Base-by-base conservation (phyloP, 495 filamentous ascomycete species). In the Penicillium atrosanguineum region DNA sequence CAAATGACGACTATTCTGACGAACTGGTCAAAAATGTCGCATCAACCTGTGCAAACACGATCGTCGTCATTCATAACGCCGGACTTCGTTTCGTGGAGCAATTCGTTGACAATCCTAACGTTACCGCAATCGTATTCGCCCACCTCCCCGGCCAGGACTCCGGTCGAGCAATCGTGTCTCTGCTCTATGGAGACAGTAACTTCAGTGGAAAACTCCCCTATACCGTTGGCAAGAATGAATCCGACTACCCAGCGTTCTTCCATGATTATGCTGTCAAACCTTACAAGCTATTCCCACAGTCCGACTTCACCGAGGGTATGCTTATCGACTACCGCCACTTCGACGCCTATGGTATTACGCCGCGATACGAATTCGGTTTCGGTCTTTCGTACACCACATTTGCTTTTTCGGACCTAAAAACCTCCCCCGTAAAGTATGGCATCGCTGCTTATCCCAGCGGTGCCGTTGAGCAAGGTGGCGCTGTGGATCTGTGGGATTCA, bases 71-170 rank as follows among this genome's bases (percentile, higher is more conserved):
- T 16, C 77, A 80, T 49, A 71, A 69, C 4, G 65, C 57, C 43
- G 76, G 78, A 16, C 70, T 50, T 34, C 61, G 61, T 5, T 25
- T 64, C 9, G 80, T 86, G 7, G 63, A 69, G 28, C 55, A 68
- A 8, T 77, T 71, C 60, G 63, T 64, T 12, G 49, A 62, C n/a
- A 62, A 83, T 4, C 79, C 84, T 16, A 79, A 77, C 52, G 76
- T 93, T 45, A 89, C 87, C 48, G 88, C 81, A 0, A 80, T 92
- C 1, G 60, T 93, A 21, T 77, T 88, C 46, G 89, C 87, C 14
- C 84, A 91, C 59, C 74, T 92, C 0, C 89, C 89, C 0, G 87
- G 88, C 29, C 83, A 92, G 65, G 88, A 91, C 58, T 86, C 82
- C 14, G 89, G 89, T 15, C 85, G 87, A 38, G 82, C 88, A 0